Percentiles rank a stretch among this genome's conserved stretches.
These are phyloP conservation scores for Geranomyces variabilis DNA, from an alignment of 192 early-diverging fungal species.

Conservation along the genomic window DNA sequence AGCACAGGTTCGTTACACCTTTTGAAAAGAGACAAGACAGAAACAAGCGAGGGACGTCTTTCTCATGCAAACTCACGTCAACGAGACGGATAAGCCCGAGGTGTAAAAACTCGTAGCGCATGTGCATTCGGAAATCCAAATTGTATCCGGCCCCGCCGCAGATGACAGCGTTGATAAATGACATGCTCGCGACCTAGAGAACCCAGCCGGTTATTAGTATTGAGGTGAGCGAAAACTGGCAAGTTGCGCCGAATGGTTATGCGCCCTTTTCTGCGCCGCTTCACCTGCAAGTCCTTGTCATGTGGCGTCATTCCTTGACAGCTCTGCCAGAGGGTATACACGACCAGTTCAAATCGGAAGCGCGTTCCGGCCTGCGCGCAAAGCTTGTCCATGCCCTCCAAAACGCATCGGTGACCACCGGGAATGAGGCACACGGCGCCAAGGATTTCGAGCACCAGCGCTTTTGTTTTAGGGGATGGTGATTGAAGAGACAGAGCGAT, in stretches of 20 bases:
- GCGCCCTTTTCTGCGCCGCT: too few species aligned
- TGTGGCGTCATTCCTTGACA: slow-evolving; percentile 45
- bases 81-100: slow-evolving; percentile 52
- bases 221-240: not conserved
- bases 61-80: slow-evolving; percentile 40
- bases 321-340: slow-evolving; percentile 47
- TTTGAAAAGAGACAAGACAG: not conserved
- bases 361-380: slow-evolving; percentile 34
- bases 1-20: slow-evolving; percentile 9
- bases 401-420: slow-evolving; percentile 51
- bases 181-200: slow-evolving; percentile 57
- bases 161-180: slow-evolving; percentile 61
- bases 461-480: slow-evolving; percentile 45
- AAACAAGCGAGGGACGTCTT: too few species aligned
- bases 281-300: slow-evolving; percentile 57
- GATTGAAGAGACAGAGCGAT: slow-evolving; percentile 57
- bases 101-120: slow-evolving; percentile 56
- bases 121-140: slow-evolving; percentile 56
- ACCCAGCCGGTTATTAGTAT: too few species aligned
- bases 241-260: not conserved
- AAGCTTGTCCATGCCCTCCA: slow-evolving; percentile 53
- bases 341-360: slow-evolving; percentile 53
- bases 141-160: slow-evolving; percentile 55
- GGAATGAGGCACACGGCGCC: slow-evolving; percentile 60
- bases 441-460: slow-evolving; percentile 56